A percentile compares a stretch with the other conserved stretches of the same genome.
Conservation (phyloP, 371 early-diverging fungal species). For the Parasitella parasitica region DNA sequence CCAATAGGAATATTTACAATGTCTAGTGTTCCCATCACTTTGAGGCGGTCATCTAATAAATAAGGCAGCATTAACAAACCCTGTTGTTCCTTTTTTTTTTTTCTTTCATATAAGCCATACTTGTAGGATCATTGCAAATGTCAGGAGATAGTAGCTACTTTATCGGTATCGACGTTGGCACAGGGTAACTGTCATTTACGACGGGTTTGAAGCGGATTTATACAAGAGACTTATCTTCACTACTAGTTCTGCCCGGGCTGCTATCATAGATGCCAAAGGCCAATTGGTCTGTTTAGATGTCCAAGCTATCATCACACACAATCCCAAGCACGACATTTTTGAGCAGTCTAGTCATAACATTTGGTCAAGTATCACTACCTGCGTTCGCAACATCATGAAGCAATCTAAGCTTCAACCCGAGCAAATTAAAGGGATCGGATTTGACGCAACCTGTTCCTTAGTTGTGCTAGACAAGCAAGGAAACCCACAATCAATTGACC, state of each 20-base stretch:
- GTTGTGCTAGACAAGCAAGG: constrained; percentile 58
- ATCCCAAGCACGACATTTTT: constrained; percentile 57
- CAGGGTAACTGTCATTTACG: constrained; percentile 47
- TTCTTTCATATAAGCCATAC: too few relatives aligned
- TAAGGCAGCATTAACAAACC: too few relatives aligned
- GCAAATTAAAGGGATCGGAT: constrained; percentile 64
- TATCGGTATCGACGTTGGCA: constrained; percentile 75
- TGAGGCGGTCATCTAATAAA: too few relatives aligned
- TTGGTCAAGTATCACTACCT: constrained; percentile 58
- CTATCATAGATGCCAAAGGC: constrained; percentile 56
- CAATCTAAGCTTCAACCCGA: constrained; percentile 31
- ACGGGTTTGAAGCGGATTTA: too few relatives aligned
- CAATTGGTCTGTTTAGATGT: constrained; percentile 50
- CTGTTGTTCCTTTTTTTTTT: too few relatives aligned
- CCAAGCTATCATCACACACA: constrained; percentile 43
- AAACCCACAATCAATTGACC: constrained; percentile 53
- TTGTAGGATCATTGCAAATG: too few relatives aligned
- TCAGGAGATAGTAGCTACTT: constrained; percentile 30
- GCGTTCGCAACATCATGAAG: constrained; percentile 44
- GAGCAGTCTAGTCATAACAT: constrained; percentile 73
- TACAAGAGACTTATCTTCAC: neutral
- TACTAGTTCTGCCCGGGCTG: constrained; percentile 59
- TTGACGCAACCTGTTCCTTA: constrained; percentile 79
- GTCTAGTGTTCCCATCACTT: too few relatives aligned
- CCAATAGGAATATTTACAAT: too few relatives aligned